These are phyloP conservation scores for Cercospora beticola DNA, from an alignment of 2,329 filamentous ascomycete genomes.

Conservation along the genomic window DNA sequence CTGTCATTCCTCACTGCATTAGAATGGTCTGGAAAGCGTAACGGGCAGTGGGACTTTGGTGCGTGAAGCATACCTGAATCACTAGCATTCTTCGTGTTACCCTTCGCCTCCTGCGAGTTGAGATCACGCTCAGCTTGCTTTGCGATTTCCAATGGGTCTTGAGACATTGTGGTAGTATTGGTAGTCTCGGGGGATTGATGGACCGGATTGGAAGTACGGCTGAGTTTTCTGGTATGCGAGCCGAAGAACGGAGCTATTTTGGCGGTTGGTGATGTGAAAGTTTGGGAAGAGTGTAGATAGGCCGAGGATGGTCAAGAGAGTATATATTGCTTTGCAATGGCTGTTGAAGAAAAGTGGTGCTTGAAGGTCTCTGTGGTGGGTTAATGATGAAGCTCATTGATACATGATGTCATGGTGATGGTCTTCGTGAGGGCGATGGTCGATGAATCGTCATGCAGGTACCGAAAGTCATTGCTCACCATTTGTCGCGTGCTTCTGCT, in stretches of 20 bases:
- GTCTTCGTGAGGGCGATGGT: slow-evolving; percentile 4
- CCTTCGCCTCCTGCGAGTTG: slow-evolving; percentile 44
- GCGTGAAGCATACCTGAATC: slow-evolving; percentile 18
- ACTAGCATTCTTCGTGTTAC: slow-evolving; percentile 20
- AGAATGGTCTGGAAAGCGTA: no score
- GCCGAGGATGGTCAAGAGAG: not conserved
- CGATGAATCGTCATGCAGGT: slow-evolving; percentile 13
- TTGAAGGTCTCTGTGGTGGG: not conserved
- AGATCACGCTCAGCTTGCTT: slow-evolving; percentile 51
- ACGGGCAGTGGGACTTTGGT: not conserved
- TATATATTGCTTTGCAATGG: not conserved
- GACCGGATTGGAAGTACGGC: not conserved
- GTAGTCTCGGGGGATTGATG: slow-evolving; percentile 4
- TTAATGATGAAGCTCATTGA: slow-evolving; percentile 1
- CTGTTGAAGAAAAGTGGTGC: not conserved
- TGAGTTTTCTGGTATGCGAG: not conserved
- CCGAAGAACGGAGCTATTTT: slow-evolving; percentile 10
- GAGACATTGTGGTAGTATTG: slow-evolving; percentile 42
- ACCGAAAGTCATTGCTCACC: not conserved
- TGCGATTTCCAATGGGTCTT: slow-evolving; percentile 47
- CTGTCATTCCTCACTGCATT: no score
- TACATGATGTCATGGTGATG: slow-evolving; percentile 10
- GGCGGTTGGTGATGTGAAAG: not conserved
- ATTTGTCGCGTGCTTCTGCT: slow-evolving; percentile 1
- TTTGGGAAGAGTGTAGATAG: not conserved